Conservation (phyloP, 257 asterid genomes). For the Haberlea rhodopensis region DNA sequence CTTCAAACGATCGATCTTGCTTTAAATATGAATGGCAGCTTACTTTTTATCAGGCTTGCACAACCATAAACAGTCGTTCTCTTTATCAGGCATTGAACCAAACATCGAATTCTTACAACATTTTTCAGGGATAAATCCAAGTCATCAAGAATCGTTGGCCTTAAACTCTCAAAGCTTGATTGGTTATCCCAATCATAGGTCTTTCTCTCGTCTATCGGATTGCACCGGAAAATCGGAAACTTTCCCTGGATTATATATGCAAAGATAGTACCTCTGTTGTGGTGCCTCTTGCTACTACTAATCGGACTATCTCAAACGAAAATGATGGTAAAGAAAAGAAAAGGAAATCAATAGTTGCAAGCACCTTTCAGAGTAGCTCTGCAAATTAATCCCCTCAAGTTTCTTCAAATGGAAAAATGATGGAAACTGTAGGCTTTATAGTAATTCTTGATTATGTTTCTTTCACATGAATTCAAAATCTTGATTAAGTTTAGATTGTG, state of each 20-base stretch:
- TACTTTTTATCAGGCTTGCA: constrained; percentile 30
- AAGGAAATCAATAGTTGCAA: neutral
- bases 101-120: constrained; percentile 22
- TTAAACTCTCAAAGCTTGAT: neutral
- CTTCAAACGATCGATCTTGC: neutral
- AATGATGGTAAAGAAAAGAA: neutral
- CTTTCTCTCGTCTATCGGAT: neutral
- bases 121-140: neutral
- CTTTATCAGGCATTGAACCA: constrained; percentile 33
- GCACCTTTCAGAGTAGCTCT: neutral
- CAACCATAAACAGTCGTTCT: constrained; percentile 30
- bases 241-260: neutral
- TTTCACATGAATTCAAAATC: neutral
- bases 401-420: neutral
- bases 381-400: neutral
- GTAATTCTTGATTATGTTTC: neutral
- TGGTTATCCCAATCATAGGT: neutral
- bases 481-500: neutral
- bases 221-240: neutral
- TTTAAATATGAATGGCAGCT: constrained; percentile 28
- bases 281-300: neutral
- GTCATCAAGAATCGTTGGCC: neutral
- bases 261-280: neutral
- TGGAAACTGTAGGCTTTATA: neutral
- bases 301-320: neutral